phyloP scores from a whole-genome alignment of 1,284 basidiomycete species.

The Trichosporon asahii region DNA sequence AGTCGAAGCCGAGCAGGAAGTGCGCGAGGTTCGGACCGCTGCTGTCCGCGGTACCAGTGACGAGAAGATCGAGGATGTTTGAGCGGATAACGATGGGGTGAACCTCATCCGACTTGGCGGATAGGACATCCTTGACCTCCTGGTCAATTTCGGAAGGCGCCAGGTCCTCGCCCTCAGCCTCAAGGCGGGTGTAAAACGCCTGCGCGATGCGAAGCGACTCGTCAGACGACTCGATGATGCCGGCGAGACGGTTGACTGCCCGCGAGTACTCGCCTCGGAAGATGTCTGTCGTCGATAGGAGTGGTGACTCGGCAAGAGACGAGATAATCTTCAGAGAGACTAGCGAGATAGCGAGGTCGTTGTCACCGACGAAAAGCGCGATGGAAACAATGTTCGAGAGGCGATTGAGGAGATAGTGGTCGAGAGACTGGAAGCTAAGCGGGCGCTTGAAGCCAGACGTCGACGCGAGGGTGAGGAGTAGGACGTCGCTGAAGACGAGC shows the following conservation, averaged over 20 bases:
- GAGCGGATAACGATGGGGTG: conserved; percentile 63
- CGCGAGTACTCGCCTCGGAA: conserved; percentile 59
- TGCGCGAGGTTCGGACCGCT: conserved; percentile 83
- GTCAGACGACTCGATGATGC: conserved; percentile 73
- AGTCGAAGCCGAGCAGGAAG: conserved; percentile 76
- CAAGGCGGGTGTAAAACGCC: conserved; percentile 70
- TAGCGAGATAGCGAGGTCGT: conserved; percentile 69
- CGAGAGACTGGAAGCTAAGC: conserved; percentile 55
- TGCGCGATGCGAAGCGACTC: conserved; percentile 82
- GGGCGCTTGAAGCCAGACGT: conserved; percentile 41
- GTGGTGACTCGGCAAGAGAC: conserved; percentile 59
- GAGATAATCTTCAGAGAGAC: conserved; percentile 76
- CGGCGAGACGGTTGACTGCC: conserved; percentile 62
- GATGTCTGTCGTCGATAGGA: conserved; percentile 57
- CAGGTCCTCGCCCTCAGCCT: conserved; percentile 56
- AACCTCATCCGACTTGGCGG: conserved; percentile 25
- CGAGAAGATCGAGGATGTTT: conserved; percentile 79
- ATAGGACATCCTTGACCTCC: conserved; percentile 30
- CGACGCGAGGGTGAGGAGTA: conserved; percentile 73
- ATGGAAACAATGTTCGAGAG: conserved; percentile 73
- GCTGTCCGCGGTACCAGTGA: conserved; percentile 68
- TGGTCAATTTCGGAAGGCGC: conserved; percentile 41
- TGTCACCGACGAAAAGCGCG: conserved; percentile 73
- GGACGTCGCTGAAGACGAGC: conserved; percentile 81
- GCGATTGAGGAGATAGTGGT: conserved; percentile 74